Evolutionary conservation across 1,139 yeast genomes (phyloP), one percentile per base, ranked within the genome.

Genomic region (Suhomyces bribrorum): DNA sequence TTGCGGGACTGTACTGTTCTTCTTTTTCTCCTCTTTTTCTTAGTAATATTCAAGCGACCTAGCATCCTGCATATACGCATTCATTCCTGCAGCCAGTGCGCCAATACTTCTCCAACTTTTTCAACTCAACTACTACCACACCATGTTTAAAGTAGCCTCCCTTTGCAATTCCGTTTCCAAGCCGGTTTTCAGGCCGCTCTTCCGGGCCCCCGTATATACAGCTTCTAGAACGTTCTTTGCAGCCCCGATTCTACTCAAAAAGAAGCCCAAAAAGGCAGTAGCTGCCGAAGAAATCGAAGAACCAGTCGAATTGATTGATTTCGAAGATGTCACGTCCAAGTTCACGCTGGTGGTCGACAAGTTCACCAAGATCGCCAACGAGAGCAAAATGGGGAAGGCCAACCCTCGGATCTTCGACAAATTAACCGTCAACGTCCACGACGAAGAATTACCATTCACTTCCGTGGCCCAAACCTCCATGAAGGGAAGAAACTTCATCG

Each of bases 391-490:
- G 52, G 95, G 94, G 2, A 77, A 75, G 41, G 69, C 86, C 4
- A 81, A 81, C 47, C 83, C 90, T 1, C 67, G 69, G 25, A 73
- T 84, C 17, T 86, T 88, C 52, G 86, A 86, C 57, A 61, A 73
- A 12, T 61, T 88, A 44, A 61, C 60, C 31, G 75, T 89, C 8
- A 64, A 68, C n/a, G 57, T 76, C n/a, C 70, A 69, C 16, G 75
- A 76, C 34, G 65, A 65, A 18, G 70, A 71, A 26, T 64, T 61
- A 5, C 72, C 70, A 6, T 84, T 83, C 54, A 73, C 77, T 5
- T 71, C 80, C 7, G 62, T 89, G 23, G 96, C 97, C 1, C 86
- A 86, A 45, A 81, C 95, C 6, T 73, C 87, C 0, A 54, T 82
- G 37, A 85, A 87, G 52, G 75, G 78, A 40, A 73, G 87, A 52